These are phyloP conservation scores for Anastatica hierochuntica DNA, from an alignment of 345 rosid species.

Conservation along the genomic window DNA sequence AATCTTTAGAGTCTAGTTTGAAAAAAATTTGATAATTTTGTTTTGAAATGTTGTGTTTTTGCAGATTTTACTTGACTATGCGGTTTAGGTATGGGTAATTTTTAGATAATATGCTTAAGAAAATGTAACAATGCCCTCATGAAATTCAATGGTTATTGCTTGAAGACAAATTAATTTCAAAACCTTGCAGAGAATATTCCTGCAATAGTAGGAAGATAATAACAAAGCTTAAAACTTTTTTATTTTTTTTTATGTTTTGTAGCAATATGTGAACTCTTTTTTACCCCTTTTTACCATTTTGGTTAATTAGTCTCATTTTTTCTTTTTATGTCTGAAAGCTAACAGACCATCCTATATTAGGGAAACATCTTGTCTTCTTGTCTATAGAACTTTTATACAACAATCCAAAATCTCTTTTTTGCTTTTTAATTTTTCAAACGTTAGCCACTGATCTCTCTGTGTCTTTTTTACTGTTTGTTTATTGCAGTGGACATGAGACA, in stretches of 20 bases:
- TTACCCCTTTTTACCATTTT: constrained; percentile 15
- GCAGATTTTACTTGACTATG: neutral
- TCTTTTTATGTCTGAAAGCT: constrained; percentile 22
- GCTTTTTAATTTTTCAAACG: constrained; percentile 2
- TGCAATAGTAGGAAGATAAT: constrained; percentile 2
- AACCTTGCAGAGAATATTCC: constrained; percentile 28
- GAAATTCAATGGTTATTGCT: constrained; percentile 8
- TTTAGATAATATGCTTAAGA: too few relatives aligned
- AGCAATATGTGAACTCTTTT: constrained; percentile 8
- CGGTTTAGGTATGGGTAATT: too few relatives aligned
- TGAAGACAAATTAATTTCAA: constrained; percentile 4
- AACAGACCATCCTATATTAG: constrained; percentile 21
- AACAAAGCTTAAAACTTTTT: constrained; percentile 20
- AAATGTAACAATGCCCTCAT: neutral
- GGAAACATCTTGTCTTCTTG: constrained; percentile 28
- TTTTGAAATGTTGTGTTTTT: constrained; percentile 15
- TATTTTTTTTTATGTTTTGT: neutral
- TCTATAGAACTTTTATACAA: constrained; percentile 17
- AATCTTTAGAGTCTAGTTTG: constrained; percentile 26
- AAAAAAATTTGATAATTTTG: neutral
- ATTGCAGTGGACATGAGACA: constrained; percentile 48
- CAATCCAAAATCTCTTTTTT: constrained; percentile 21
- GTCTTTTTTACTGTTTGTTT: constrained; percentile 6
- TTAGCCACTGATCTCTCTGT: constrained; percentile 6
- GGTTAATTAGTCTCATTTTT: constrained; percentile 21